phyloP scores from a whole-genome alignment of 2,329 filamentous ascomycete species.

The Trichoderma lentiforme region DNA sequence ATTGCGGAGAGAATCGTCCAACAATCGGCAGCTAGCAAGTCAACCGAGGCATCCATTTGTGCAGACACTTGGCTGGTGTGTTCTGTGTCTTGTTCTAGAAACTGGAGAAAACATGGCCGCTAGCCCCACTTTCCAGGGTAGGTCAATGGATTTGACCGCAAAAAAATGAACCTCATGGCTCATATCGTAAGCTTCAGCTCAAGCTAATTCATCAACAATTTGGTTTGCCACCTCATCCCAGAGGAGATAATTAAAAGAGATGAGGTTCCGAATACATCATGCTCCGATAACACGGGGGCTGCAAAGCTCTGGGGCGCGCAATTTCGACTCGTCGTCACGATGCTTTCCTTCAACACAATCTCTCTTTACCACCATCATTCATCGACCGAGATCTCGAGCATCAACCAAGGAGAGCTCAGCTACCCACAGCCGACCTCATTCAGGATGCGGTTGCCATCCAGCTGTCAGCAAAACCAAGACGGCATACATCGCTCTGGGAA shows the following conservation, averaged over 20 bases:
- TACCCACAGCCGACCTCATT: constrained; percentile 22
- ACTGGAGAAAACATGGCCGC: neutral
- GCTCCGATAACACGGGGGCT: neutral
- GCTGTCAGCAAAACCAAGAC: constrained; percentile 35
- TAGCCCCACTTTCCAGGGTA: constrained; percentile 1
- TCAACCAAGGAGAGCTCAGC: neutral
- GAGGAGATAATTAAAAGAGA: neutral
- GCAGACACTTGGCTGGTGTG: neutral
- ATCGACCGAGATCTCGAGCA: neutral
- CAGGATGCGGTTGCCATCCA: constrained; percentile 37
- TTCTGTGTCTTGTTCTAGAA: neutral
- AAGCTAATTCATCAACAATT: neutral
- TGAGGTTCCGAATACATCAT: neutral
- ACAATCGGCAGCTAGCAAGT: neutral
- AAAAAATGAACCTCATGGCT: neutral
- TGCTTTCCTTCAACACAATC: neutral
- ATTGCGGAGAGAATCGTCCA: neutral
- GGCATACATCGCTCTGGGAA: constrained; percentile 85
- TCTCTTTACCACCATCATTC: neutral
- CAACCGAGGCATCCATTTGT: neutral
- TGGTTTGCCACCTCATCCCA: neutral
- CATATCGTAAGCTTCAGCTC: neutral
- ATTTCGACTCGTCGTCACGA: neutral
- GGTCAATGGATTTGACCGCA: neutral
- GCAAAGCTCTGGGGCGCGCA: neutral